Base-by-base conservation (phyloP, 495 filamentous ascomycete genomes). In the Neurospora discreta region DNA sequence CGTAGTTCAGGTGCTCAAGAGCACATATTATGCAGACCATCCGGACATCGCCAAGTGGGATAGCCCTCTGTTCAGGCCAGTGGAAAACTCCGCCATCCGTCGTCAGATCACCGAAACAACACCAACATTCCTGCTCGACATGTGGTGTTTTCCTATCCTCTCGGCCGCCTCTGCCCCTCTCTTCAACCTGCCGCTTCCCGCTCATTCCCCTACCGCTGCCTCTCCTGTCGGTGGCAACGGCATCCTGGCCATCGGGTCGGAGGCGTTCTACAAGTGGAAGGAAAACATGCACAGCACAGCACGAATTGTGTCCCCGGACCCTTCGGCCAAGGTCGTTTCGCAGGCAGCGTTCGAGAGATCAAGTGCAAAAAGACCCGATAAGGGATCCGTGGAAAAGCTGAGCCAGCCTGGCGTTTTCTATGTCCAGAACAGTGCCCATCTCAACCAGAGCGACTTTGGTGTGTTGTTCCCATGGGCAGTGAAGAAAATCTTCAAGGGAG, bases 391-490 rank as follows among this genome's bases (percentile, higher is more conserved):
- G 38, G 73, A 72, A 44, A 75, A 75, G 44, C 73, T 76, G 4
- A 42, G 75, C 7, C 76, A 79, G 71, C 88, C 89, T 1, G 75
- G 85, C 67, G 83, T 93, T 70, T 94, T 89, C 79, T 94, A 90
- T 76, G 86, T 88, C 3, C 74, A 79, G 11, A 75, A 80, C 11
- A 89, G 87, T 5, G 91, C 91, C 0, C 92, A 95, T 77, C 82
- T 94, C 30, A 88, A 82, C 42, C 92, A 94, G 80, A 89, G 86
- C 18, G 92, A 94, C 75, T 94, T 93, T 77, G 92, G 89, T n/a
- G 77, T 93, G 13, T 79, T 95, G 23, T 94, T 93, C 76, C 91
- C 92, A 0, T 87, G 86, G 81, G 74, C 91, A 26, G 89, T 88
- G 30, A 85, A 83, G 68, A 81, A 81, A 69, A 81, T 89, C 9